phyloP scores from a whole-genome alignment of 2,329 filamentous ascomycete species.

The Leptographium radiaticola region DNA sequence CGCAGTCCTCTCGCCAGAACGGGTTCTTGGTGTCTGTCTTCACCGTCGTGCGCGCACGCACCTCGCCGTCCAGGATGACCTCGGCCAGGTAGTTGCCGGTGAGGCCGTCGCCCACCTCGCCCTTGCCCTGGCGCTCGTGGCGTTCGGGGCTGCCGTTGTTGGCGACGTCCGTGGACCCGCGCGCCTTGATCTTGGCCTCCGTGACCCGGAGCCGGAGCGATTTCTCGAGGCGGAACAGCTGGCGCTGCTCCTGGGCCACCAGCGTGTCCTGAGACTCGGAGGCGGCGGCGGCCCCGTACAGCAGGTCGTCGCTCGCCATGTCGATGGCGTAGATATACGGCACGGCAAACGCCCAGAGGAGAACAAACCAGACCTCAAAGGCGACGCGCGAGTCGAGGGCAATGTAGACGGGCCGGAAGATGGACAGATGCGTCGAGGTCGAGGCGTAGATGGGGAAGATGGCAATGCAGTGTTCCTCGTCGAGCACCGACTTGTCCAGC shows the following conservation, averaged over 20 bases:
- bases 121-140: slow-evolving; percentile 17
- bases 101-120: slow-evolving; percentile 25
- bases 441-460: slow-evolving; percentile 89
- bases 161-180: slow-evolving; percentile 11
- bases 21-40: slow-evolving; percentile 60
- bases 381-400: slow-evolving; percentile 74
- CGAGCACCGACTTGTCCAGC: slow-evolving; percentile 77
- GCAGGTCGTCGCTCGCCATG: slow-evolving; percentile 25
- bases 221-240: slow-evolving; percentile 50
- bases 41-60: slow-evolving; percentile 60
- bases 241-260: slow-evolving; percentile 16
- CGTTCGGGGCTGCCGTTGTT: slow-evolving; percentile 8
- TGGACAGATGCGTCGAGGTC: slow-evolving; percentile 56
- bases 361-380: slow-evolving; percentile 96
- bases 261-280: slow-evolving; percentile 21
- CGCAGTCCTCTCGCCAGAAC: slow-evolving; percentile 72
- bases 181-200: slow-evolving; percentile 45
- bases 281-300: slow-evolving; percentile 28
- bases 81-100: slow-evolving; percentile 66
- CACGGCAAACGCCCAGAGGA: slow-evolving; percentile 80
- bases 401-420: slow-evolving; percentile 80
- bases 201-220: slow-evolving; percentile 44
- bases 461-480: slow-evolving; percentile 86
- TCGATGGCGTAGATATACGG: slow-evolving; percentile 73
- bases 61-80: slow-evolving; percentile 66